phyloP scores from a whole-genome alignment of 208 protist species.

The Trypanosomatidae sp. region DNA sequence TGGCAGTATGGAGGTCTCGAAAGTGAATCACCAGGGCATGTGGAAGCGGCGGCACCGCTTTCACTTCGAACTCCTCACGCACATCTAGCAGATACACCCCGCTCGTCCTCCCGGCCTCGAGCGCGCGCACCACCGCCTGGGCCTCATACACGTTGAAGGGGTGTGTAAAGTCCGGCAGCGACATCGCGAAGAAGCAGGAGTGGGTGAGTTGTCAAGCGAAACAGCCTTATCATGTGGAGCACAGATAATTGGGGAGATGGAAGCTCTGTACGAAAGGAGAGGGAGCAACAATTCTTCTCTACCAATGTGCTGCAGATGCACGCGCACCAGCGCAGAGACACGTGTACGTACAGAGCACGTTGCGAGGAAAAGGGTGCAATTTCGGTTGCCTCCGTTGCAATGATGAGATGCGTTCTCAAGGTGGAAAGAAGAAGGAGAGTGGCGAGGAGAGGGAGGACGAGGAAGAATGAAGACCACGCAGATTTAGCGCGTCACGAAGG shows the following conservation, averaged over 20 bases:
- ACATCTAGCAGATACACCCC: slow-evolving; percentile 64
- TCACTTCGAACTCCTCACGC: slow-evolving; percentile 56
- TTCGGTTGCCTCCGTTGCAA: background rate
- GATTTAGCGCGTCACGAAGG: background rate
- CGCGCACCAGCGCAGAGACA: background rate
- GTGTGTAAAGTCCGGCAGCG: slow-evolving; percentile 32
- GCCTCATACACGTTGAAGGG: slow-evolving; percentile 43
- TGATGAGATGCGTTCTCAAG: background rate
- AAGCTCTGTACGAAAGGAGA: background rate
- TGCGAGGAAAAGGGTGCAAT: background rate
- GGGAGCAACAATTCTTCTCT: background rate
- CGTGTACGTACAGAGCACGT: background rate
- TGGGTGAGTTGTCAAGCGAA: background rate
- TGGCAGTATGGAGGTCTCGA: slow-evolving; percentile 41
- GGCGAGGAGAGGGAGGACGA: background rate
- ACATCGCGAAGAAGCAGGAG: slow-evolving; percentile 13
- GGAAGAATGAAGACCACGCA: background rate
- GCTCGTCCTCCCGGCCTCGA: slow-evolving; percentile 31
- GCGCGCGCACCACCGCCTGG: slow-evolving; percentile 56
- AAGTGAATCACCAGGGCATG: slow-evolving; percentile 55
- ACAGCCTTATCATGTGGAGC: background rate
- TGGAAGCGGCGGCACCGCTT: slow-evolving; percentile 39
- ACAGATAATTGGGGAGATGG: background rate
- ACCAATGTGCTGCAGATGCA: background rate
- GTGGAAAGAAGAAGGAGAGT: background rate